These are phyloP conservation scores for Phytophthora cactorum DNA, from an alignment of 352 stramenopile genomes.

Conservation along the genomic window DNA sequence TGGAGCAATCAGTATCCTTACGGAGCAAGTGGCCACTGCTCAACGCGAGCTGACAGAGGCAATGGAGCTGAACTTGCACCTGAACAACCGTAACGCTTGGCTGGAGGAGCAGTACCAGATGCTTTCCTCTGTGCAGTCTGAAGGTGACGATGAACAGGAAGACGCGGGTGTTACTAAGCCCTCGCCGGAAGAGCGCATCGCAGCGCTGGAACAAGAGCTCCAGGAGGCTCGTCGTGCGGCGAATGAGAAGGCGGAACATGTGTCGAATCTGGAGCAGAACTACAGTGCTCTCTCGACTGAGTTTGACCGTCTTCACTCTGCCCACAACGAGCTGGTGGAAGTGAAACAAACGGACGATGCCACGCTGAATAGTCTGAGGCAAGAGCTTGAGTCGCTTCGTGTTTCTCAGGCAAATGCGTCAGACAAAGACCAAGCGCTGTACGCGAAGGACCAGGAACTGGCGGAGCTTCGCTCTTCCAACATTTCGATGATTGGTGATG, in stretches of 20 bases:
- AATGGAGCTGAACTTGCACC: constrained; percentile 83
- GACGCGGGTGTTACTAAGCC: constrained; percentile 27
- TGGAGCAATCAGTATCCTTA: constrained; percentile 62
- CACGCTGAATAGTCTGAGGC: constrained; percentile 28
- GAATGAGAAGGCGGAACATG: constrained; percentile 40
- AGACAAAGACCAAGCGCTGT: constrained; percentile 38
- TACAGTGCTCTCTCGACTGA: constrained; percentile 47
- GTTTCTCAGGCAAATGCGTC: constrained; percentile 10
- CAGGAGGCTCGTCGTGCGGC: constrained; percentile 39
- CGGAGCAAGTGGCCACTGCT: constrained; percentile 70
- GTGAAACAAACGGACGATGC: constrained; percentile 34
- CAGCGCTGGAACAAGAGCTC: constrained; percentile 47
- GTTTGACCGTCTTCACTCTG: constrained; percentile 43
- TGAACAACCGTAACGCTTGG: constrained; percentile 82
- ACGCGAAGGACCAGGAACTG: constrained; percentile 38
- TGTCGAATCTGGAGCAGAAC: constrained; percentile 49
- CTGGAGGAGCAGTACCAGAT: constrained; percentile 77
- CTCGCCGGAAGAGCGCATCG: constrained; percentile 36
- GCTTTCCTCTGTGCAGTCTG: constrained; percentile 43
- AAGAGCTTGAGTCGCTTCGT: constrained; percentile 41
- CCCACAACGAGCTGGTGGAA: constrained; percentile 36
- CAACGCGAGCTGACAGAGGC: constrained; percentile 83
- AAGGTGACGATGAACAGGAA: constrained; percentile 42
- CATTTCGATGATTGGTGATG: constrained; percentile 20
- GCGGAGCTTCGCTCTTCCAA: constrained; percentile 35